Percentiles rank a stretch among this genome's conserved stretches.
These are phyloP conservation scores for Fomitopsis palustris DNA, from an alignment of 1,284 basidiomycete genomes.

Conservation along the genomic window DNA sequence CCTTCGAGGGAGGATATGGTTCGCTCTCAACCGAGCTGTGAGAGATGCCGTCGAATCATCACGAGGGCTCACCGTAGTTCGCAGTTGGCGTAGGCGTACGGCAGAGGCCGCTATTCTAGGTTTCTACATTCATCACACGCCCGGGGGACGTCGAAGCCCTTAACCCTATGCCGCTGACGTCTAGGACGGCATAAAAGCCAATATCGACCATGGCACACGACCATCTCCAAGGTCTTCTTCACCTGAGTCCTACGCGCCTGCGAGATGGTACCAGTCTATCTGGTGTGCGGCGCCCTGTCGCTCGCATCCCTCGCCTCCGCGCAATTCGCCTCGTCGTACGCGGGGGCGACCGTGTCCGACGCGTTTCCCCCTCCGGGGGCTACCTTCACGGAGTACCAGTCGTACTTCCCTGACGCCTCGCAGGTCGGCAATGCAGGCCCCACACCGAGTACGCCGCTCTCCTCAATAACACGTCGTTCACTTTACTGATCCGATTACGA, in stretches of 20 bases:
- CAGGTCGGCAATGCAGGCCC: conserved; percentile 27
- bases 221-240: background rate
- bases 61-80: too few relatives aligned
- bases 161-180: background rate
- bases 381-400: conserved; percentile 19
- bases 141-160: background rate
- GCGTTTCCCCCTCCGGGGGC: conserved; percentile 25
- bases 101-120: too few relatives aligned
- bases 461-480: background rate
- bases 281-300: conserved; percentile 2
- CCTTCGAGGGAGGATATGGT: too few relatives aligned
- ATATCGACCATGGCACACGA: background rate
- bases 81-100: too few relatives aligned
- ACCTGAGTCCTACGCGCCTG: background rate
- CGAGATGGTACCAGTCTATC: background rate
- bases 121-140: too few relatives aligned
- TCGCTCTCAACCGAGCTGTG: too few relatives aligned
- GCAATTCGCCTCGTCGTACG: conserved; percentile 20
- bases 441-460: conserved; percentile 23
- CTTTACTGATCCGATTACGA: background rate
- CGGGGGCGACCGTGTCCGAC: conserved; percentile 24
- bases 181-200: background rate
- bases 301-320: background rate
- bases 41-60: too few relatives aligned
- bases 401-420: conserved; percentile 24